Conservation (phyloP, 257 asterid species). For the Solanum neorickii region DNA sequence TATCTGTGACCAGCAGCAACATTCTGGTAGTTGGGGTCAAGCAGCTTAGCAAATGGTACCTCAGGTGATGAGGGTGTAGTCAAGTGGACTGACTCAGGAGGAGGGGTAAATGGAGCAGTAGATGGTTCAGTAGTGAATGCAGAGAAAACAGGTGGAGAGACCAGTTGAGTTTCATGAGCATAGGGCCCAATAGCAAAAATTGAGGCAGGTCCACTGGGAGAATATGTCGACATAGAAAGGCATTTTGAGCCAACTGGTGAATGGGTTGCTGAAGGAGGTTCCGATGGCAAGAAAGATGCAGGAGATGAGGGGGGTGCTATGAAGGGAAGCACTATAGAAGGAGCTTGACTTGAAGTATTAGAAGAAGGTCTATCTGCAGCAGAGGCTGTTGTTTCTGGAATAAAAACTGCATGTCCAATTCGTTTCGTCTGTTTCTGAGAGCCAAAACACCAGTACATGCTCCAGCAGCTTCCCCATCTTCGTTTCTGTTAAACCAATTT, state of each 20-base stretch:
- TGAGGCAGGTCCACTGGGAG: constrained; percentile 77
- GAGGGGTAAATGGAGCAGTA: constrained; percentile 94
- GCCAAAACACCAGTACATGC: constrained; percentile 79
- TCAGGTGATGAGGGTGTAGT: constrained; percentile 97
- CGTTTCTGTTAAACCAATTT: constrained; percentile 43
- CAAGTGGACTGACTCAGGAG: constrained; percentile 76
- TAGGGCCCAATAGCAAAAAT: constrained; percentile 92
- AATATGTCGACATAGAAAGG: constrained; percentile 54
- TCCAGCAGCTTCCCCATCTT: constrained; percentile 78
- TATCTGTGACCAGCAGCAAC: constrained; percentile 38
- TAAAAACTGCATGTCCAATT: constrained; percentile 64
- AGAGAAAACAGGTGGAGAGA: constrained; percentile 90
- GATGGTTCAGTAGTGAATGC: constrained; percentile 90
- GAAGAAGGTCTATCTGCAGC: constrained; percentile 27
- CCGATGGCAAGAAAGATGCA: constrained; percentile 79
- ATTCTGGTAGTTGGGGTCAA: constrained; percentile 56
- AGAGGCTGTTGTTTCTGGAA: constrained; percentile 41
- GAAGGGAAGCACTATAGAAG: constrained; percentile 58
- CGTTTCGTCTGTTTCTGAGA: constrained; percentile 48
- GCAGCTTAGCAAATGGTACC: constrained; percentile 90
- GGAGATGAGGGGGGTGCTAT: constrained; percentile 96
- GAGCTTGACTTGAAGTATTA: constrained; percentile 34
- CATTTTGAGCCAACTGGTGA: constrained; percentile 65
- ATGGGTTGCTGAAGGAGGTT: constrained; percentile 66
- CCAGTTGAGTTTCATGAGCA: constrained; percentile 84